phyloP scores from a whole-genome alignment of 495 filamentous ascomycete species.

The Penicillium paxilli region DNA sequence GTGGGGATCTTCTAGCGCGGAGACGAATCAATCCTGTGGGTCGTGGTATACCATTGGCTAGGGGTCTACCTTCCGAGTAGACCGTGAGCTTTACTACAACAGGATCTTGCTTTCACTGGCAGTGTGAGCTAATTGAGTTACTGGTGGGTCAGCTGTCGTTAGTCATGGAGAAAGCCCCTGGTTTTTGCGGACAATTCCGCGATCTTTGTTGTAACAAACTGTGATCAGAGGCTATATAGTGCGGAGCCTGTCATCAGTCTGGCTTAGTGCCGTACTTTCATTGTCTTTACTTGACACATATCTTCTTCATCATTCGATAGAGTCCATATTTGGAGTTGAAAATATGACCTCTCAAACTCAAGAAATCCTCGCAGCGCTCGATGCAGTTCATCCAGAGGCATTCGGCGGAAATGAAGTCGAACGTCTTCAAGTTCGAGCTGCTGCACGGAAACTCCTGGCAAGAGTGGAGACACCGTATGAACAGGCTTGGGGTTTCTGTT shows the following conservation, averaged over 20 bases:
- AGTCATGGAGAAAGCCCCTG: neutral
- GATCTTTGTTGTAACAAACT: neutral
- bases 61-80: neutral
- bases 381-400: constrained; percentile 17
- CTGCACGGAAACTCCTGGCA: constrained; percentile 27
- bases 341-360: constrained; percentile 10
- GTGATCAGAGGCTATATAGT: neutral
- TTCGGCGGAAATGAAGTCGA: constrained; percentile 26
- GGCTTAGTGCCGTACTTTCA: neutral
- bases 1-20: neutral
- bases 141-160: neutral
- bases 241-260: neutral
- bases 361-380: constrained; percentile 20
- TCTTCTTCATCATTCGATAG: neutral
- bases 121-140: neutral
- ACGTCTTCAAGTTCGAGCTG: constrained; percentile 26
- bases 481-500: constrained; percentile 30
- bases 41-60: neutral
- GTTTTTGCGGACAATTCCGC: neutral
- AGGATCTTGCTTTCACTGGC: neutral
- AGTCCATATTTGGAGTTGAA: neutral
- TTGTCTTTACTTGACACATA: neutral
- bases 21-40: neutral
- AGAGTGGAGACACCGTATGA: constrained; percentile 30
- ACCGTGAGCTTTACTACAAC: neutral